Evolutionary conservation across 352 stramenopile species (phyloP).

Genomic region (Pelagophyceae sp.): DNA sequence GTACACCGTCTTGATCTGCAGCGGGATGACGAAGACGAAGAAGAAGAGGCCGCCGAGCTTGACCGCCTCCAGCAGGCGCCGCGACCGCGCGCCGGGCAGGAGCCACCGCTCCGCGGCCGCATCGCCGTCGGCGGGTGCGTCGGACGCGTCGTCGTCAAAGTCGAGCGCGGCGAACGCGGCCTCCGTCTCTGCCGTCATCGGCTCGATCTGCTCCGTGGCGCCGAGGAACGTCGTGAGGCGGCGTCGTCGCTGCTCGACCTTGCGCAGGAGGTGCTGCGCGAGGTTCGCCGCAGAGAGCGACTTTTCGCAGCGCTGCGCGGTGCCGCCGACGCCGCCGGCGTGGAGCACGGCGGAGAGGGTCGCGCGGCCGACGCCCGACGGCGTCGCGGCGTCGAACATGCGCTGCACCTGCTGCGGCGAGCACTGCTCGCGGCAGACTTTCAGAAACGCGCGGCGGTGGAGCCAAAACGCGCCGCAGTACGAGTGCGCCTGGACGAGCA

Average conservation of each 20-base stretch:
- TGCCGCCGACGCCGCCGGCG: background rate
- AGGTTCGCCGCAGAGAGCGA: too few relatives aligned
- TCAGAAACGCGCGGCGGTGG: background rate
- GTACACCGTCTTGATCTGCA: constrained; percentile 32
- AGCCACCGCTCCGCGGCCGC: constrained; percentile 27
- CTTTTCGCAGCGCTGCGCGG: too few relatives aligned
- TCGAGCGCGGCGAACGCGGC: constrained; percentile 36
- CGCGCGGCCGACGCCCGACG: background rate
- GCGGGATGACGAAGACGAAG: constrained; percentile 40
- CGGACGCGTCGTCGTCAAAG: constrained; percentile 38
- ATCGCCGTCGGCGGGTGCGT: constrained; percentile 33
- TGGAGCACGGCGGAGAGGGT: background rate
- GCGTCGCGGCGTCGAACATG: background rate
- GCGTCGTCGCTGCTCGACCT: too few relatives aligned
- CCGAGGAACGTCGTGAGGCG: too few relatives aligned
- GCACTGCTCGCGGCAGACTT: constrained; percentile 12
- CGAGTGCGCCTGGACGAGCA: constrained; percentile 8
- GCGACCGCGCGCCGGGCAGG: constrained; percentile 27
- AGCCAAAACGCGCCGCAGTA: constrained; percentile 14
- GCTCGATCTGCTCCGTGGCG: too few relatives aligned
- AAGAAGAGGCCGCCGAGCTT: constrained; percentile 37
- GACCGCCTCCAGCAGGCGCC: constrained; percentile 32
- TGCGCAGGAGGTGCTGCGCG: too few relatives aligned
- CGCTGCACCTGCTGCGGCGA: background rate
- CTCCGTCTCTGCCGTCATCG: too few relatives aligned